Base-by-base conservation (phyloP, 768 basidiomycete species). In the Paxillus ammoniavirescens region DNA sequence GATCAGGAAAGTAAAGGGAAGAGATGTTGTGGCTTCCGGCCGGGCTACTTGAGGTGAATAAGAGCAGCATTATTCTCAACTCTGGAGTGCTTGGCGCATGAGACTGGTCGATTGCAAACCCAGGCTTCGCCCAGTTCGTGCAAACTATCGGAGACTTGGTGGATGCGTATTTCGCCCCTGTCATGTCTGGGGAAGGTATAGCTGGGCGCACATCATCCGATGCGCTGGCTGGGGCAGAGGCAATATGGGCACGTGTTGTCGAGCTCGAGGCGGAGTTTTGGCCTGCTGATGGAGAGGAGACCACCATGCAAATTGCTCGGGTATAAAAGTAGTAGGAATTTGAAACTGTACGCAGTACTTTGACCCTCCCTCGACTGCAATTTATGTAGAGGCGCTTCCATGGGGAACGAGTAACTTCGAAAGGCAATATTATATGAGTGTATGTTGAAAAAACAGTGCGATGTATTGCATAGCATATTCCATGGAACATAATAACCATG, bases 211-310 rank as follows among this genome's bases (percentile, higher is more conserved):
- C 21, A 21, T 21, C 21, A 21, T 14, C 47, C 21, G 54, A 56
- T 21, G 55, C 55, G n/a, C 57, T 63, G 9, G 54, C 50, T 3
- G 65, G 72, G 8, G 75, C 81, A 35, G 80, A 83, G 60, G 72
- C 63, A 4, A 76, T 84, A 31, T 87, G 83, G 82, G 67, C 59
- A 13, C 74, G 84, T 14, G 80, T 84, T 13, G 55, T 85, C 2
- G 84, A 86, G 55, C 73, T 88, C 0, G 86, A 88, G 62, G 74
- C 70, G 31, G 75, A 64, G 4, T 86, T 86, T 60, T 86, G 84
- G 84, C 84, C 83, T 2, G 55, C 65, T 8, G 70, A 66, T 13
- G 75, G 72, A 2, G 80, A 73, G 15, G 72, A 74, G 36, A 55
- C 57, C 5, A 47, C 36, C 1, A 52, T 60, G 5, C 51, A 36